Percentiles rank a stretch among this genome's conserved stretches.
phyloP scores from a whole-genome alignment of 2,329 filamentous ascomycete genomes.

The Plectosphaerella sp. region DNA sequence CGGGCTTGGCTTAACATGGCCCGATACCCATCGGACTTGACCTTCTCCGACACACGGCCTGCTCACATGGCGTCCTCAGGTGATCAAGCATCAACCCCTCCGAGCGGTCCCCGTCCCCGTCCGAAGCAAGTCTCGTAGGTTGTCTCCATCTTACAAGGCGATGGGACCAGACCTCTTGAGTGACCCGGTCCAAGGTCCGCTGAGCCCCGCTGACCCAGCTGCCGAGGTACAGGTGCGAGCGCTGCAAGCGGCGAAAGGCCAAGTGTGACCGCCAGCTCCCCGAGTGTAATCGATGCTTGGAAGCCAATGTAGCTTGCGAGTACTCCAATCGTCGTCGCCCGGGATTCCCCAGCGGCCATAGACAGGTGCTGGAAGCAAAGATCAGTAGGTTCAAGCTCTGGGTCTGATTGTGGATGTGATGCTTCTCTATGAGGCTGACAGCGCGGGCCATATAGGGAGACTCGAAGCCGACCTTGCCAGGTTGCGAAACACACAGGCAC shows the following conservation, averaged over 20 bases:
- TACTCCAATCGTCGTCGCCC: background rate
- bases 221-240: background rate
- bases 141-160: too few relatives aligned
- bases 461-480: background rate
- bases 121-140: background rate
- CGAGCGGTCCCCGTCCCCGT: background rate
- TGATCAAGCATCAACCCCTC: background rate
- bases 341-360: background rate
- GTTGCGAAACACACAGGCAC: too few relatives aligned
- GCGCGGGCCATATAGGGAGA: background rate
- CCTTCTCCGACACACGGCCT: too few relatives aligned
- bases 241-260: conserved; percentile 7
- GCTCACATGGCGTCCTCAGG: background rate
- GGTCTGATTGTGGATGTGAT: too few relatives aligned
- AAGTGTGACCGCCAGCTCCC: conserved; percentile 6
- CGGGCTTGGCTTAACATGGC: too few relatives aligned
- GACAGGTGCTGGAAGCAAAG: background rate
- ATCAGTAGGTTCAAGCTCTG: background rate
- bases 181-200: too few relatives aligned
- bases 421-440: too few relatives aligned
- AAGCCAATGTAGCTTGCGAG: background rate
- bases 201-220: too few relatives aligned
- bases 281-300: conserved; percentile 3
- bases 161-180: too few relatives aligned
- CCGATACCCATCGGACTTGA: too few relatives aligned